Evolutionary conservation across 169 alveolate genomes (phyloP).

Genomic region (Babesia gibsoni): DNA sequence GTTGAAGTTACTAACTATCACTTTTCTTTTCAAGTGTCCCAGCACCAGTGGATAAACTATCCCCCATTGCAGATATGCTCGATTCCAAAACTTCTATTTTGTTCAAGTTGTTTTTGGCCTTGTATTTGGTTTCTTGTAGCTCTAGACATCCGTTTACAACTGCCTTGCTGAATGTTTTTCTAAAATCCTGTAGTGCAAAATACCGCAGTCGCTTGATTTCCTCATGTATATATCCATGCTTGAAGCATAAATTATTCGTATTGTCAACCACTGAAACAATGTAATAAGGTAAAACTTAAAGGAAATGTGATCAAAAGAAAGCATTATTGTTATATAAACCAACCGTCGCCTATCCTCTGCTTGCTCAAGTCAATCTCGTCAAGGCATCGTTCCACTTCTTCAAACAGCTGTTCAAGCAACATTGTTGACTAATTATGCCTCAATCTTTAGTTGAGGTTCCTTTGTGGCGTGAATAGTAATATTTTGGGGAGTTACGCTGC

Average conservation of each 20-base stretch:
- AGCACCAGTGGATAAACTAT: background rate
- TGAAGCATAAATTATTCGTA: background rate
- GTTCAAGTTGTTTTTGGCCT: background rate
- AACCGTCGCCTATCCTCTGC: background rate
- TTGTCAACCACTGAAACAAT: constrained; percentile 4
- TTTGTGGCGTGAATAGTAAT: no score
- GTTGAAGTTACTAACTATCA: background rate
- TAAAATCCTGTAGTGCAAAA: background rate
- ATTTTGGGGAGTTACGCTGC: no score
- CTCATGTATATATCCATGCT: background rate
- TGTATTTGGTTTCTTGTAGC: background rate
- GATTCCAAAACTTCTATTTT: background rate
- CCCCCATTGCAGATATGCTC: background rate
- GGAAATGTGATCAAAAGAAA: no score
- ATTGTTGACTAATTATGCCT: no score
- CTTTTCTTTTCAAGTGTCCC: background rate
- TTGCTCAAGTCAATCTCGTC: constrained; percentile 16
- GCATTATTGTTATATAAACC: background rate
- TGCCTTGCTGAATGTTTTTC: background rate
- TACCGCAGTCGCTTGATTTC: constrained; percentile 25
- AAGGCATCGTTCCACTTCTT: constrained; percentile 31
- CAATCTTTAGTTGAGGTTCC: background rate
- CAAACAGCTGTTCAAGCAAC: constrained; percentile 6
- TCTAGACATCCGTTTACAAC: background rate
- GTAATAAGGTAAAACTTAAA: background rate